Percentiles rank a stretch among this genome's conserved stretches.
Conservation (phyloP, 257 asterid genomes). For the Solanum gracilifrons region DNA sequence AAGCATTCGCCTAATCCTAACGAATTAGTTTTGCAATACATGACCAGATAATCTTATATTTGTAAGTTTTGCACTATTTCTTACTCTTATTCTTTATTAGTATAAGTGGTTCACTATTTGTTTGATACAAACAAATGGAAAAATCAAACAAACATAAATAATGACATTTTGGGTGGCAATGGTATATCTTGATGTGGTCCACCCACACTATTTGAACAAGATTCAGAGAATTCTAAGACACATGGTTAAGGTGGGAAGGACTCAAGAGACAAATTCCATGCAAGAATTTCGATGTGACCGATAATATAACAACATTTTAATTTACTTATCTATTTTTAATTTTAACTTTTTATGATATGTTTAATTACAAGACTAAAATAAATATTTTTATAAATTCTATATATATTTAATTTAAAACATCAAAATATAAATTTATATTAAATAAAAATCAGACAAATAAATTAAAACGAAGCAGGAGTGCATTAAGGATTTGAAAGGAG, state of each 20-base stretch:
- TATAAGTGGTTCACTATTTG: not conserved
- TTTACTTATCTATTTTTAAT: not conserved
- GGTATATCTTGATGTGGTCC: constrained; percentile 22
- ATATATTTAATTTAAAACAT: too few relatives aligned
- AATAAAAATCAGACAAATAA: not conserved
- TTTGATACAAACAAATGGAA: not conserved
- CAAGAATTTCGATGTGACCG: constrained; percentile 26
- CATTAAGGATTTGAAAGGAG: not conserved
- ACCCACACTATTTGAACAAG: constrained; percentile 36
- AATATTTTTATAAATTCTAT: too few relatives aligned
- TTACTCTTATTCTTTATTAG: not conserved
- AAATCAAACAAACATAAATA: not conserved
- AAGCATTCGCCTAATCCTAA: constrained; percentile 12
- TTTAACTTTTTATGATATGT: too few relatives aligned
- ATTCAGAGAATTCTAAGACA: constrained; percentile 11
- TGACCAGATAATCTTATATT: not conserved
- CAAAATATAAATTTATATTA: too few relatives aligned
- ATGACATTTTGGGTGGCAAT: not conserved
- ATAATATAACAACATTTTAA: not conserved
- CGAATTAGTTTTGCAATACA: not conserved
- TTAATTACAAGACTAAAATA: too few relatives aligned
- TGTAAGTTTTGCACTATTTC: not conserved
- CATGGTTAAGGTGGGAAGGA: not conserved
- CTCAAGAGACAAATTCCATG: not conserved
- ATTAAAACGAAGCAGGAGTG: not conserved